Evolutionary conservation across 768 basidiomycete species (phyloP), one percentile per base, ranked within the genome.

Genomic region (Atractiella rhizophila): DNA sequence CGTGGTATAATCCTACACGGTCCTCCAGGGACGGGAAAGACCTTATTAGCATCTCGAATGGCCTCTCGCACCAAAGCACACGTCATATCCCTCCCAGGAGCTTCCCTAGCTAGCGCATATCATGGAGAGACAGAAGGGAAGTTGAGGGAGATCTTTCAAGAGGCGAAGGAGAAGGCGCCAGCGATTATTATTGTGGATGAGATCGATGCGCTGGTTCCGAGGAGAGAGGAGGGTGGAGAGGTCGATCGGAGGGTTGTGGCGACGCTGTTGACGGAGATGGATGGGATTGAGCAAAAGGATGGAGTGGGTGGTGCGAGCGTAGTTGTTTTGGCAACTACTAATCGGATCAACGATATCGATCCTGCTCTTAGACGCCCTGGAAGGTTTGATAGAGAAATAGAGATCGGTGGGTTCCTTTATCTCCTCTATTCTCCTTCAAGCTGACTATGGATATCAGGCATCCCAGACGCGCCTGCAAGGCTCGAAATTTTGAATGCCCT

Each of bases 21-120:
- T 10, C 86, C 85, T 10, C 83, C 91, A 3, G 91, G 91, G 28
- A 96, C 91, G 8, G 91, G 91, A 13, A 98, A 98, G 62, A 98
- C 91, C 0, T 83, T 91, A 54, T 65, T 98, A 2, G 88, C 91
- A 10, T 74, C 83, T 46, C 80, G 85, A 12, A 85, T 98, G 44
- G 85, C 88, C 4, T 68, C 73, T 0, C 81, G 85, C 5, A 79
- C 78, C 1, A 69, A 68, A 24, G 78, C 83, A 6, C 72, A 74
- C 21, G 78, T 91, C n/a, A 68, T 98, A 48, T 71, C 82, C 37
- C 74, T 96, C 56, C 88, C 88, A 51, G 91, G 91, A 0, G 85
- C 91, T 11, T 85, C 94, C 55, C 68, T 96, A 18, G 81, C 79
- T 1, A 83, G 81, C 16, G 82, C 85, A 1, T 96, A 82, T 54